Percentiles rank a stretch among this genome's conserved stretches.
Conservation (phyloP, 2,329 filamentous ascomycete species). For the Cercospora sp. region DNA sequence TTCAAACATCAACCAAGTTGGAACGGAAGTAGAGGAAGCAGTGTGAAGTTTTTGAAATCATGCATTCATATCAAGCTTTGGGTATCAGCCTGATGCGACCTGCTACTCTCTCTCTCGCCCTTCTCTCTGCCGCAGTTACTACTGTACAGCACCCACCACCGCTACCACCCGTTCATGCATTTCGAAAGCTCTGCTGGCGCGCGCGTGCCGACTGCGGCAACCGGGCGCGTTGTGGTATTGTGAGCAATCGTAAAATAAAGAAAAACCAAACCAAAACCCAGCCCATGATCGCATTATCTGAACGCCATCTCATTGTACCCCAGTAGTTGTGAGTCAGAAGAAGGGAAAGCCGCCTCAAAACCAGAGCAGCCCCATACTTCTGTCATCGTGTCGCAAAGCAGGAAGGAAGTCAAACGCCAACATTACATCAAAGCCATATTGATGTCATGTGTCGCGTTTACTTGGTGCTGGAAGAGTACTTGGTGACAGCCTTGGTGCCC, state of each 20-base stretch:
- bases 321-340: conserved; percentile 5
- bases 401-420: conserved; percentile 20
- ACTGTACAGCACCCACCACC: conserved; percentile 35
- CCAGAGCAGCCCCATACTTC: conserved; percentile 18
- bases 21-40: neutral
- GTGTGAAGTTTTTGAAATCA: conserved; percentile 32
- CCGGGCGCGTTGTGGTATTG: conserved; percentile 32
- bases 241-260: conserved; percentile 31
- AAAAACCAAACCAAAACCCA: conserved; percentile 36
- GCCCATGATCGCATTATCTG: conserved; percentile 55
- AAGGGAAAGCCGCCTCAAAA: neutral
- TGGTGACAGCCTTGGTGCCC: conserved; percentile 99
- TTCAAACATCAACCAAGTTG: neutral
- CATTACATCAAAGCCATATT: conserved; percentile 14
- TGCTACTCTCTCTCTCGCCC: conserved; percentile 20
- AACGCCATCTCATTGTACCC: conserved; percentile 49
- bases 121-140: conserved; percentile 34
- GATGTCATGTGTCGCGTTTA: conserved; percentile 57
- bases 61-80: conserved; percentile 38
- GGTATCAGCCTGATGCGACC: conserved; percentile 24
- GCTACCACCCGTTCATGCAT: conserved; percentile 19
- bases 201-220: conserved; percentile 25
- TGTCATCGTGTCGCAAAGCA: conserved; percentile 21
- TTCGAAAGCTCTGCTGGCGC: conserved; percentile 26
- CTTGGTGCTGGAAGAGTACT: conserved; percentile 99